These are phyloP conservation scores for Tillandsia leiboldiana DNA, from an alignment of 176 grass and related monocot species.

Conservation along the genomic window DNA sequence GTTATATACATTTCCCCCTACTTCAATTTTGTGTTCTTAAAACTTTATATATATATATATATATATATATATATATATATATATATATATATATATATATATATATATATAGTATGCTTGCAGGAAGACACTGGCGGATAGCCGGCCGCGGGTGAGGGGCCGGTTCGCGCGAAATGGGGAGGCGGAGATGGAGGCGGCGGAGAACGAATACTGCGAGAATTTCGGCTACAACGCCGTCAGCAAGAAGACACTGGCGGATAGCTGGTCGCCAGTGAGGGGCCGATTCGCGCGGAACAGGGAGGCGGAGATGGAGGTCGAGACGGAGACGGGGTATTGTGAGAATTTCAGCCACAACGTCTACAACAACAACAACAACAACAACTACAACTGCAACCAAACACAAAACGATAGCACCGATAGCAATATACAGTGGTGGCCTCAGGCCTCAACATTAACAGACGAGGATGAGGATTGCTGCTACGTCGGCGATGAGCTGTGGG, in stretches of 20 bases:
- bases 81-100: neutral
- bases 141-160: conserved; percentile 5
- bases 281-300: conserved; percentile 6
- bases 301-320: too few relatives aligned
- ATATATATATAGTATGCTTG: neutral
- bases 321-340: neutral
- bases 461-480: conserved; percentile 2
- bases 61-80: neutral
- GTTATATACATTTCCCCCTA: too few relatives aligned
- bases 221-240: neutral
- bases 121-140: conserved; percentile 52
- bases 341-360: neutral
- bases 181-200: neutral
- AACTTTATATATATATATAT: too few relatives aligned
- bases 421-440: conserved; percentile 54
- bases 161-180: conserved; percentile 3
- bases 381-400: too few relatives aligned
- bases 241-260: conserved; percentile 8
- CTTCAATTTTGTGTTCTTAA: neutral
- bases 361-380: neutral
- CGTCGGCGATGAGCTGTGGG: conserved; percentile 56
- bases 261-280: conserved; percentile 5
- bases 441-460: conserved; percentile 11
- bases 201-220: neutral
- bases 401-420: too few relatives aligned